Evolutionary conservation across 495 filamentous ascomycete genomes (phyloP), one percentile per base, ranked within the genome.

Genomic region (Corynascus novoguineensis): DNA sequence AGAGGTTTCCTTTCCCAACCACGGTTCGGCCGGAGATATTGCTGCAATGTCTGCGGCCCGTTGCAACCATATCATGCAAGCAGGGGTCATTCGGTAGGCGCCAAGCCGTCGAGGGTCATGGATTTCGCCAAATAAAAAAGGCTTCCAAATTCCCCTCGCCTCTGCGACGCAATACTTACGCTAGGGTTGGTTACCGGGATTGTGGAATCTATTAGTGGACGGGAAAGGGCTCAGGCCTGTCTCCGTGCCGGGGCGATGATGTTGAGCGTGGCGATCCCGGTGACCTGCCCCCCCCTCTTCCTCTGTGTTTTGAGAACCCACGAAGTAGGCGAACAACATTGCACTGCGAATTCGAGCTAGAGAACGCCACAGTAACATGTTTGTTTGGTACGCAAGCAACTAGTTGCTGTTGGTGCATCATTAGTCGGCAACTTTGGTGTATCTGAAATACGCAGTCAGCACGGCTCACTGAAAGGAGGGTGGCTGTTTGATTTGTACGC

Each of bases 61-160:
- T n/a, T 52, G 50, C 37, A 42, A 52, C 50, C 50, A 37, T 52
- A 9, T 12, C 35, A 52, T 52, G 50, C 35, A 42, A 8, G 50
- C 22, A 14, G n/a, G 27, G 28, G 45, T 48, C 4, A 21, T n/a
- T n/a, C n/a, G n/a, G n/a, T n/a, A n/a, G n/a, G 3, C n/a, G 45
- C 45, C 45, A 48, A 48, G 45, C 29, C 12, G 24, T 28, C 15
- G 3, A 48, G n/a, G 27, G 24, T n/a, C 3, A 32, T 31, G 45
- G 15, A 48, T 28, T 9, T 28, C n/a, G n/a, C n/a, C n/a, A n/a
- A n/a, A n/a, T n/a, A n/a, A 17, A 48, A 48, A 48, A 17, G 27
- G 28, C 1, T n/a, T n/a, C 45, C 27, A 29, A 48, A 32, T 25
- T 48, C 3, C 15, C 32, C 5, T 1, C 28, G n/a, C 45, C 45